Base-by-base conservation (phyloP, 495 filamentous ascomycete genomes). In the Aspergillus cristatus region DNA sequence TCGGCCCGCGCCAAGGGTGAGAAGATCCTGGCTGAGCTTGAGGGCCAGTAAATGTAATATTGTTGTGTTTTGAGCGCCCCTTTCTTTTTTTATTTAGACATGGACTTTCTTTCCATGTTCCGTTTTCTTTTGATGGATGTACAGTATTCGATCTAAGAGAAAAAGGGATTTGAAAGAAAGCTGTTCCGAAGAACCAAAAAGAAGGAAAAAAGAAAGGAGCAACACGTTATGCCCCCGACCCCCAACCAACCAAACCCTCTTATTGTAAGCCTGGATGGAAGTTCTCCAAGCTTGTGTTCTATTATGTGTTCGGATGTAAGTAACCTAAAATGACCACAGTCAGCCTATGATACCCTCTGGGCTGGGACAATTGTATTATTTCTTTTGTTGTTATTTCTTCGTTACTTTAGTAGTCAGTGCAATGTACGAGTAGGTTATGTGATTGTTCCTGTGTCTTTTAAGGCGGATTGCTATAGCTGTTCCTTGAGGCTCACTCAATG, bases 11-110 rank as follows among this genome's bases (percentile, higher is more conserved):
- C 74, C 55, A 98, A 98, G 86, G 91, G 91, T 68, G 89, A 95
- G 81, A 94, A 96, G 87, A 95, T 98, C 72, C 68, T 97, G 67
- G 88, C 91, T 51, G 91, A 96, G 59, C 71, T 98, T 48, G 85
- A 91, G 73, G 74, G 72, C 69, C 71, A 63, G 50, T 82, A 81
- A 72, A 73, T 68, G 62, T 66, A 58, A 60, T 57, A 63, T 55
- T 61, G 57, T 62, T 57, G 4, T 24, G 20, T 24, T 48, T 57
- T 48, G 49, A 53, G 53, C 43, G 52, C 50, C 53, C 45, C 51
- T 53, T 56, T 57, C 46, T 41, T 46, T 54, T 47, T 42, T 31
- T 38, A 37, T 41, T 62, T 51, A 46, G 51, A 58, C 48, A 52
- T 51, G 47, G 42, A 48, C 45, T 43, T 47, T 32, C 46, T 50